A percentile compares a stretch with the other conserved stretches of the same genome.
These are phyloP conservation scores for Herpetospermum pedunculosum DNA, from an alignment of 306 rosid species.

Conservation along the genomic window DNA sequence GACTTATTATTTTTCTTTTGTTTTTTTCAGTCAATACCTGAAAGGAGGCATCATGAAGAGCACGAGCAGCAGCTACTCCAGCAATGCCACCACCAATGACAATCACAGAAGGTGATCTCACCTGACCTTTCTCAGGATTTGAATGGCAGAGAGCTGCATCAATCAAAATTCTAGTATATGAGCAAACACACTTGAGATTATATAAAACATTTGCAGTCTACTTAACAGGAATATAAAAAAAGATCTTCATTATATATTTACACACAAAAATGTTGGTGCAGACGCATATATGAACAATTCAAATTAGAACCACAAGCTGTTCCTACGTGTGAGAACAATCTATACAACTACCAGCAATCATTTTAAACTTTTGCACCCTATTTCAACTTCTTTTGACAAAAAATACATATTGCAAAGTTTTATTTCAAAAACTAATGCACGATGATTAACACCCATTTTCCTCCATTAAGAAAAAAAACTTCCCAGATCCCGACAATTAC, in stretches of 20 bases:
- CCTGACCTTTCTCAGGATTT: constrained; percentile 26
- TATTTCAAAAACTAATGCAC: neutral
- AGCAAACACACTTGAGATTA: neutral
- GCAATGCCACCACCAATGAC: constrained; percentile 93
- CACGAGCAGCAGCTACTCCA: constrained; percentile 88
- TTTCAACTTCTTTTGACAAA: neutral
- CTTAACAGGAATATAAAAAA: neutral
- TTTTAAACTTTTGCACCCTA: neutral
- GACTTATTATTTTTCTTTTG: neutral
- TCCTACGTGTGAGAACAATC: neutral
- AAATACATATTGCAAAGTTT: neutral
- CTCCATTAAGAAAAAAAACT: neutral
- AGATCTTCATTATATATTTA: neutral
- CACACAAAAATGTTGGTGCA: neutral
- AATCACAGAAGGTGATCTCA: constrained; percentile 79
- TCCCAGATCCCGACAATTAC: neutral
- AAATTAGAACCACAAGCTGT: neutral
- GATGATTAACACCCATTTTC: neutral
- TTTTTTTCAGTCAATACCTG: constrained; percentile 35
- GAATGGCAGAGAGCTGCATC: constrained; percentile 46
- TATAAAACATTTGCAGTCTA: constrained; percentile 8
- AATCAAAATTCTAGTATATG: neutral
- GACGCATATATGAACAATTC: neutral
- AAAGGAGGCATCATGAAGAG: constrained; percentile 82
- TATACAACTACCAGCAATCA: neutral